Base-by-base conservation (phyloP, 306 rosid genomes). In the Citrullus amarus region DNA sequence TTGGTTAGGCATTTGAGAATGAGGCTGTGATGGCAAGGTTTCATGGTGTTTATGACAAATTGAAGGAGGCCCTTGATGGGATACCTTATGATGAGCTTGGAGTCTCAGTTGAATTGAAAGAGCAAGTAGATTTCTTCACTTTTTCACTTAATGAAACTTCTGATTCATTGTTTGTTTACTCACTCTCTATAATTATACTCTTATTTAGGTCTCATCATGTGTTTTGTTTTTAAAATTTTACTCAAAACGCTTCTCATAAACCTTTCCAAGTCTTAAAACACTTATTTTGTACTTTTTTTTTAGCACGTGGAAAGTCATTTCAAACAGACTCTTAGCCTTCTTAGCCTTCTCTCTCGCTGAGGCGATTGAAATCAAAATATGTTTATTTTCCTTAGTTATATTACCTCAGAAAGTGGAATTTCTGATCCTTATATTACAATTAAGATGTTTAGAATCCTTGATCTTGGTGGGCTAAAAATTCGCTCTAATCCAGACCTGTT, bases 1-100 rank as follows among this genome's bases (percentile, higher is more conserved):
- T 53, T 63, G 75, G 74, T 41, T 67, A 94, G 98, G 88, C 91
- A 34, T 28, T 89, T 67, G 98, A 94, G 85, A 83, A 66, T 36
- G 97, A 94, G 82, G 83, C 83, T 4, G 83, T 89, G 83, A 94
- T 88, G 93, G 85, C 82, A 15, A 89, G 80, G 68, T 94, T 94
- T 85, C 86, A 82, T 78, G 69, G 22, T 9, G 92, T 81, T 22
- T 88, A 92, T 63, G 92, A 90, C n/a, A 89, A 83, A 65, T 78
- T 90, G 28, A 85, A 87, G 86, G 89, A 69, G 63, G 92, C 81
- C 1, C 88, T 92, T 76, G 88, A 80, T 69, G 83, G 39, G 38
- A 80, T 89, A 22, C 98, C 98, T 53, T 73, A 79, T 18, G 84
- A 84, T 25, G 90, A 86, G 80, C 82, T 94, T 81, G 96, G 89